Conservation (phyloP, 2,329 filamentous ascomycete species). For the Paecilomyces niveus region DNA sequence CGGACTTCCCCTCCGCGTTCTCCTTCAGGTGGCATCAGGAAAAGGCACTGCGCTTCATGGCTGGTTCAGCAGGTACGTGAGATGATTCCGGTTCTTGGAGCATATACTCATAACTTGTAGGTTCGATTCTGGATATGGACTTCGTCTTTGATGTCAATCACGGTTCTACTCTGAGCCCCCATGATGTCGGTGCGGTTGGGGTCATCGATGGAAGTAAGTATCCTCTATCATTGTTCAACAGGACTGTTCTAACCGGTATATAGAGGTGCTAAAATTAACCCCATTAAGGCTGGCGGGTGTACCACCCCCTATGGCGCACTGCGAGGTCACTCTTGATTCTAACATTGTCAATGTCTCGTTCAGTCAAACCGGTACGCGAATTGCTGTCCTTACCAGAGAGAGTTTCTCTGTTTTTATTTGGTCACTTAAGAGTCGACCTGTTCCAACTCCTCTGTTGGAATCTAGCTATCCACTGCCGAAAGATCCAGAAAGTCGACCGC, state of each 20-base stretch:
- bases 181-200: slow-evolving; percentile 71
- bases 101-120: slow-evolving; percentile 17
- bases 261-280: slow-evolving; percentile 67
- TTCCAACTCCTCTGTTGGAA: slow-evolving; percentile 30
- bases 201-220: slow-evolving; percentile 71
- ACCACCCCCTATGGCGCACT: slow-evolving; percentile 86
- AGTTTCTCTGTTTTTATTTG: slow-evolving; percentile 65
- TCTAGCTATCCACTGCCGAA: slow-evolving; percentile 30
- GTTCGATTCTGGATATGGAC: slow-evolving; percentile 54
- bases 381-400: slow-evolving; percentile 65
- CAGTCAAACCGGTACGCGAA: slow-evolving; percentile 53
- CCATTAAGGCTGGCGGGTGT: slow-evolving; percentile 77
- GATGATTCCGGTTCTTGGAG: not conserved
- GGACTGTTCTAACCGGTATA: slow-evolving; percentile 8
- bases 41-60: slow-evolving; percentile 62
- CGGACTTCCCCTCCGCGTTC: slow-evolving; percentile 14
- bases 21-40: slow-evolving; percentile 72
- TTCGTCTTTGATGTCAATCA: slow-evolving; percentile 61
- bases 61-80: slow-evolving; percentile 45
- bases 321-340: slow-evolving; percentile 58
- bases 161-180: slow-evolving; percentile 61
- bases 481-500: slow-evolving; percentile 21
- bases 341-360: slow-evolving; percentile 70
- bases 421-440: slow-evolving; percentile 46
- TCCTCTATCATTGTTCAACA: not conserved